Base-by-base conservation (phyloP, 2,329 filamentous ascomycete species). In the Tolypocladium ovalisporum region DNA sequence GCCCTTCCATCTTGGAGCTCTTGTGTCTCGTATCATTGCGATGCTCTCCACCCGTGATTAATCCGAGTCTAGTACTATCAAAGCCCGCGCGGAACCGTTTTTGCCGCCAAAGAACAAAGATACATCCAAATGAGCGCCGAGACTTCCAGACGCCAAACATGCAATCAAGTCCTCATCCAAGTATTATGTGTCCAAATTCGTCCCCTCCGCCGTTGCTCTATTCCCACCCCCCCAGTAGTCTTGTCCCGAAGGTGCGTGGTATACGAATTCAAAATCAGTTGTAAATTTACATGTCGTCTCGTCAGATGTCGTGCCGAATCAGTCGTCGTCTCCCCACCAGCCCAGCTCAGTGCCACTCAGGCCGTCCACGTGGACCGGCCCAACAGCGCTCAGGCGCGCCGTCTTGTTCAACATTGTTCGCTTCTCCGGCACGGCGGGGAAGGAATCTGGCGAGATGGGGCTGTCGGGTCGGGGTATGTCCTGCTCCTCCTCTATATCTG, bases 241-340 rank as follows among this genome's bases (percentile, higher is more conserved):
- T n/a, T n/a, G n/a, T n/a, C 10, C 29, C 44, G 37, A 8, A 49
- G n/a, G 47, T 22, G 29, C 19, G 27, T 52, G 29, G 22, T 52
- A 7, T 22, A 13, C 27, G 17, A 32, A 52, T 12, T n/a, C n/a
- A n/a, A 52, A 35, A 19, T 17, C 24, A 54, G 32, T 24, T 32
- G 52, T 54, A 42, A 9, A 34, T 15, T 15, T 49, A 37, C 35
- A 55, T n/a, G 24, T 36, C n/a, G 27, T 49, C 29, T 27, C 42
- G 35, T 40, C 13, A 56, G 1, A 10, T 22, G 34, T 40, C 15
- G 34, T 56, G 9, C 27, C 13, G 35, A 44, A 59, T 66, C 61
- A 69, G 56, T 67, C 73, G 47, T 77, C 73, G 53, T 76, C 73
- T n/a, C 71, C 74, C 74, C 72, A 75, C 64, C 67, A 72, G 3